These are phyloP conservation scores for Marchantia polymorpha DNA, from an alignment of 225 moss, liverwort and hornwort genomes.

Conservation along the genomic window DNA sequence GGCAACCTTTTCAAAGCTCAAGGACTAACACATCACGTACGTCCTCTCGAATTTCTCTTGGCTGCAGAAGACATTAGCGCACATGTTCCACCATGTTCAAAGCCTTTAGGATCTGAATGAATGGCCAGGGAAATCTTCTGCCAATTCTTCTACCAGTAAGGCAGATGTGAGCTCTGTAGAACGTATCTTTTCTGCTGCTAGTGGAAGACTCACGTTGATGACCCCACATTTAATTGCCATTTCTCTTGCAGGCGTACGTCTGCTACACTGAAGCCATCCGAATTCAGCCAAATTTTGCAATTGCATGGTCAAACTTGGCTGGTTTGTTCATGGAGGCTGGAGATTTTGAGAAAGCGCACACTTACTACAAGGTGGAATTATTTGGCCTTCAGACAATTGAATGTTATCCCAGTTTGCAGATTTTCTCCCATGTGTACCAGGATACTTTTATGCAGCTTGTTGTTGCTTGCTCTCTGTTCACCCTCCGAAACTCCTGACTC, in stretches of 20 bases:
- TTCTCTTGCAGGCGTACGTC: constrained; percentile 67
- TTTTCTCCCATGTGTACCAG: too few relatives aligned
- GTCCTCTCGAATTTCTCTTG: background rate
- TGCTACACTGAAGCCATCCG: constrained; percentile 97
- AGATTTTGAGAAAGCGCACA: constrained; percentile 77
- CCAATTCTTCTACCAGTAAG: too few relatives aligned
- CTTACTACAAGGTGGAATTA: constrained; percentile 76
- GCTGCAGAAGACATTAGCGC: background rate
- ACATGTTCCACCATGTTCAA: background rate
- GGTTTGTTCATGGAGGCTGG: constrained; percentile 98
- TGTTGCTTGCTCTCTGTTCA: too few relatives aligned
- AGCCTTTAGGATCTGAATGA: background rate
- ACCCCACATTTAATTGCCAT: background rate
- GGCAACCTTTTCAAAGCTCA: constrained; percentile 96
- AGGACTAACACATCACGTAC: constrained; percentile 92
- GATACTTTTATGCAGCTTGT: too few relatives aligned
- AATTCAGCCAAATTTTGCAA: constrained; percentile 89
- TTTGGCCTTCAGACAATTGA: background rate
- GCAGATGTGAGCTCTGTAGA: background rate
- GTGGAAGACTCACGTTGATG: background rate
- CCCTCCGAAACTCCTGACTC: too few relatives aligned
- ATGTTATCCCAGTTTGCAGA: background rate
- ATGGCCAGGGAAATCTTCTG: background rate
- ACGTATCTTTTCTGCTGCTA: background rate
- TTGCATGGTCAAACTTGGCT: constrained; percentile 98